Evolutionary conservation across 371 early-diverging fungal species (phyloP).

Genomic region (Mucor irregularis): DNA sequence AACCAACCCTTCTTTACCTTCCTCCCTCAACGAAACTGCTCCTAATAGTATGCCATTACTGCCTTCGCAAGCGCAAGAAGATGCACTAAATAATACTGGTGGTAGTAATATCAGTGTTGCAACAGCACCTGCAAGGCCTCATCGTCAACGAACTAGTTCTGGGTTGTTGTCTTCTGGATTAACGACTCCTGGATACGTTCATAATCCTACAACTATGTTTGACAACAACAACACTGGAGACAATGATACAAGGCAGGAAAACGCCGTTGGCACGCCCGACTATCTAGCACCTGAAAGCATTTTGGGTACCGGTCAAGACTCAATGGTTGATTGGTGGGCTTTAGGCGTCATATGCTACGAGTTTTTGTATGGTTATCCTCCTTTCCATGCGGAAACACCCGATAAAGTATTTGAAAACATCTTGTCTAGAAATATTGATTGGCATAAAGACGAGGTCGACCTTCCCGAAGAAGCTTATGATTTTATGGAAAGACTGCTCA

Average conservation of each 20-base stretch:
- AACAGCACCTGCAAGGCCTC: background rate
- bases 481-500: constrained; percentile 83
- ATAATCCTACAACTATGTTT: background rate
- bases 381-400: constrained; percentile 86
- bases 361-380: constrained; percentile 86
- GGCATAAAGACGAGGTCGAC: constrained; percentile 68
- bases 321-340: constrained; percentile 95
- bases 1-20: background rate
- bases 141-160: constrained; percentile 18
- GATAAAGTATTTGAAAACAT: constrained; percentile 89
- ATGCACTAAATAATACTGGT: background rate
- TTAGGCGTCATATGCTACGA: constrained; percentile 90
- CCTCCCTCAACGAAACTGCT: background rate
- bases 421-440: constrained; percentile 69
- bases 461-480: constrained; percentile 84
- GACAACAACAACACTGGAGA: background rate
- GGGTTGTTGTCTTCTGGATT: constrained; percentile 16
- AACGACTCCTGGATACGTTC: constrained; percentile 8
- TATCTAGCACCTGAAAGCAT: constrained; percentile 96
- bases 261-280: constrained; percentile 94
- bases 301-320: constrained; percentile 81
- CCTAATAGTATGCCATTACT: background rate
- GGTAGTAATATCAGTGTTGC: background rate
- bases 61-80: background rate
- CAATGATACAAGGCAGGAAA: constrained; percentile 4